Percentiles rank a stretch among this genome's conserved stretches.
phyloP scores from a whole-genome alignment of 164 flowering plant genomes.

The Magnolia changhungtana region DNA sequence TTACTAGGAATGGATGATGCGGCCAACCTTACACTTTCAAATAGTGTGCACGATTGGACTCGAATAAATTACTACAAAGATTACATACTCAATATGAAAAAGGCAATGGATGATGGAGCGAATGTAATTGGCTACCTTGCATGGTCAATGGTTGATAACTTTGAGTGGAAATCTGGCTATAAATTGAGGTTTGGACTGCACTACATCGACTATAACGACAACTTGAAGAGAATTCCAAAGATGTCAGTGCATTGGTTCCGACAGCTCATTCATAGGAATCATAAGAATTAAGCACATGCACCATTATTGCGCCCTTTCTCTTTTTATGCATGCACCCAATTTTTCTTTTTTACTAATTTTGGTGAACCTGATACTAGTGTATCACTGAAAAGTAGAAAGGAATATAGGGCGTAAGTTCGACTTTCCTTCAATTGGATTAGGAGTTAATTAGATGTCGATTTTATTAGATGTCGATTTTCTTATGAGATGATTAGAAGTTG shows the following conservation, averaged over 20 bases:
- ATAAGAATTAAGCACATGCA: too few relatives aligned
- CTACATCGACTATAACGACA: conserved; percentile 7
- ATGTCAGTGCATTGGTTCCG: conserved; percentile 8
- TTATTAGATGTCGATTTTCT: too few relatives aligned
- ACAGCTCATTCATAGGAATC: too few relatives aligned
- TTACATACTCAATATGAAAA: conserved; percentile 55
- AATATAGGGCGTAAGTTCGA: too few relatives aligned
- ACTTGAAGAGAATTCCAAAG: conserved; percentile 9
- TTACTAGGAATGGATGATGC: conserved; percentile 81
- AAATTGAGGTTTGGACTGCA: conserved; percentile 6
- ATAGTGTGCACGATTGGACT: conserved; percentile 52
- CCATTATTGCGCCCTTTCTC: too few relatives aligned
- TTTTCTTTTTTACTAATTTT: too few relatives aligned
- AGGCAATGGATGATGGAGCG: conserved; percentile 40
- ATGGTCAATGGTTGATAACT: conserved; percentile 18
- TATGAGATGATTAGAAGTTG: too few relatives aligned
- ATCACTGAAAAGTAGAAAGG: too few relatives aligned
- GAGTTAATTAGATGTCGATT: too few relatives aligned
- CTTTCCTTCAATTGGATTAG: too few relatives aligned
- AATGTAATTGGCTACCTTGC: conserved; percentile 12
- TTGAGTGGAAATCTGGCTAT: conserved; percentile 17
- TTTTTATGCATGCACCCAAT: too few relatives aligned
- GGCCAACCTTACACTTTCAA: conserved; percentile 46
- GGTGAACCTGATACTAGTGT: too few relatives aligned
- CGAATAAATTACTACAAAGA: conserved; percentile 57